Conservation (phyloP, 2,329 filamentous ascomycete genomes). For the Dactylellina cionopaga region DNA sequence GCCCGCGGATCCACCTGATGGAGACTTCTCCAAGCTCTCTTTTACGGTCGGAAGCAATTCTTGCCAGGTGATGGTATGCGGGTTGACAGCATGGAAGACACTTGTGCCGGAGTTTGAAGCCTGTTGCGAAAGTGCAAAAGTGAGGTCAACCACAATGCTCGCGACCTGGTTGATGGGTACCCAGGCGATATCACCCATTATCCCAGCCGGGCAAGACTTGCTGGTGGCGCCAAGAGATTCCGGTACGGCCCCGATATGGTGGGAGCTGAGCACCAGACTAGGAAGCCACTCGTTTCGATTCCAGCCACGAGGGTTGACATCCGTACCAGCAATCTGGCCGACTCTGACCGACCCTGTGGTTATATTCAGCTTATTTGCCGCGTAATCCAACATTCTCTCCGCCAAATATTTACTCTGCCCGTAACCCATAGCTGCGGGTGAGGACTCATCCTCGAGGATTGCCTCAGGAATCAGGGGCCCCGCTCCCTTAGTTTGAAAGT, state of each 20-base stretch:
- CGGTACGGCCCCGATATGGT: conserved; percentile 59
- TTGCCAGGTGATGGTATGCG: neutral
- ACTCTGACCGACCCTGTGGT: conserved; percentile 63
- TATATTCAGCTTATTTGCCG: conserved; percentile 64
- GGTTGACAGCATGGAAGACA: conserved; percentile 1
- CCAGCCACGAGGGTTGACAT: conserved; percentile 65
- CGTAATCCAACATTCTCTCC: conserved; percentile 65
- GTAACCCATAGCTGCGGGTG: conserved; percentile 64
- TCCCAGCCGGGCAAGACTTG: neutral
- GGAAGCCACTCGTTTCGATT: conserved; percentile 66
- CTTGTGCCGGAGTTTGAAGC: neutral
- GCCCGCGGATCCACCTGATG: neutral
- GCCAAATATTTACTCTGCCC: conserved; percentile 67
- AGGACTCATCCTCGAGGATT: conserved; percentile 60
- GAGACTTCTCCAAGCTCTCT: neutral
- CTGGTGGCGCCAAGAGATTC: conserved; percentile 1
- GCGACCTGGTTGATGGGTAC: neutral
- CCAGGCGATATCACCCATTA: neutral
- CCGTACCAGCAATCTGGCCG: conserved; percentile 68
- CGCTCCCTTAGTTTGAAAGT: conserved; percentile 53
- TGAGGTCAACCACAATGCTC: neutral
- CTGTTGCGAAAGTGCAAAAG: neutral
- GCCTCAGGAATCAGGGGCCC: conserved; percentile 62
- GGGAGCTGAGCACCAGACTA: conserved; percentile 66
- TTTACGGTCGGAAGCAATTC: neutral